Conservation (phyloP, 164 flowering plant species). For the Euptelea pleiosperma region DNA sequence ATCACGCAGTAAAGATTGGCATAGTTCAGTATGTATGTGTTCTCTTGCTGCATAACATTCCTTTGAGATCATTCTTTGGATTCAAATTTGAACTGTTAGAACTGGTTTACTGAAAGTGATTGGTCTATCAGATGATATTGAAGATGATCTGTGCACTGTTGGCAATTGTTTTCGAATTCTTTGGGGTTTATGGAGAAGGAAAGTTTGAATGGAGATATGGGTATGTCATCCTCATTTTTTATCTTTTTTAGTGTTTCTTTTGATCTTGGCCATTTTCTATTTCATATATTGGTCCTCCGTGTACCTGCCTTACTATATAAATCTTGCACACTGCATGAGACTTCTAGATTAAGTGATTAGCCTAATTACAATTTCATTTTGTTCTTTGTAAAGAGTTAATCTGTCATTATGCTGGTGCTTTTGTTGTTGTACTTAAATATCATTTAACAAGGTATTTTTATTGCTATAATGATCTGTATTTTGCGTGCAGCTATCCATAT, state of each 20-base stretch:
- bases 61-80: background rate
- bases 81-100: background rate
- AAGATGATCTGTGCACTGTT: slow-evolving; percentile 86
- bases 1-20: slow-evolving; percentile 95
- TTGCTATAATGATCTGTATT: background rate
- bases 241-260: background rate
- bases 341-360: background rate
- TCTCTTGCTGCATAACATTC: slow-evolving; percentile 9
- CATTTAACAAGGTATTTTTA: background rate
- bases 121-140: slow-evolving; percentile 75
- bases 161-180: slow-evolving; percentile 69
- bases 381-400: background rate
- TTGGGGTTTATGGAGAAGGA: slow-evolving; percentile 97
- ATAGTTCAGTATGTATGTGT: slow-evolving; percentile 93
- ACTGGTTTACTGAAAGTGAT: background rate
- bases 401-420: background rate
- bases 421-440: background rate
- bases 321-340: background rate
- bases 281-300: background rate
- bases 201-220: slow-evolving; percentile 95
- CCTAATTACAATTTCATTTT: background rate
- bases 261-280: background rate
- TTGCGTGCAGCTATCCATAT: slow-evolving; percentile 87
- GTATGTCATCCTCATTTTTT: slow-evolving; percentile 36
- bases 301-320: background rate